Conservation (phyloP, 805 yeast species). For the Debaryomyces tyrocola region DNA sequence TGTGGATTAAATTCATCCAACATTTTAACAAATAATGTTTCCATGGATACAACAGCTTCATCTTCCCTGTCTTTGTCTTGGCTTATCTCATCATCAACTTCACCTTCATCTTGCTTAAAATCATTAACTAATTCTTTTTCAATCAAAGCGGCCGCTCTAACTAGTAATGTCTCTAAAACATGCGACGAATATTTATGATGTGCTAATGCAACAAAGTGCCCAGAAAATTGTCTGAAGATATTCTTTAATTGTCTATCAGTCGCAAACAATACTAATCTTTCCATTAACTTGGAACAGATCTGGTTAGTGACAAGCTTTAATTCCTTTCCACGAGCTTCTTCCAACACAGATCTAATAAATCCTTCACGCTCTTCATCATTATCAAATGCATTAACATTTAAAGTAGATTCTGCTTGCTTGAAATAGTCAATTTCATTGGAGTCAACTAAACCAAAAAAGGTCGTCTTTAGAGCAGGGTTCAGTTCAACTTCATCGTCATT, state of each 20-base stretch:
- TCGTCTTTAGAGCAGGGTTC: slow-evolving; percentile 10
- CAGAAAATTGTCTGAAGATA: slow-evolving; percentile 65
- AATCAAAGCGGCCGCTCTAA: slow-evolving; percentile 68
- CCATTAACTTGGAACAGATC: slow-evolving; percentile 90
- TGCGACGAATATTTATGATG: slow-evolving; percentile 93
- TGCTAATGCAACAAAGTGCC: slow-evolving; percentile 74
- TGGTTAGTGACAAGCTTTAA: slow-evolving; percentile 90
- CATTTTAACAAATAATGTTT: slow-evolving; percentile 62
- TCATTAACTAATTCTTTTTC: slow-evolving; percentile 65
- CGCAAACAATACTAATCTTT: slow-evolving; percentile 73
- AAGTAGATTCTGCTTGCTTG: slow-evolving; percentile 85
- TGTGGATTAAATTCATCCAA: slow-evolving; percentile 65
- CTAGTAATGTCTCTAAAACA: slow-evolving; percentile 82
- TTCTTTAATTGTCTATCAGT: slow-evolving; percentile 63
- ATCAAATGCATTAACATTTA: slow-evolving; percentile 78
- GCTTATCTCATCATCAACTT: slow-evolving; percentile 27
- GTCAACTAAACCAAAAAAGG: slow-evolving; percentile 84
- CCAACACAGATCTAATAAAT: slow-evolving; percentile 75
- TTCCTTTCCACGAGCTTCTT: slow-evolving; percentile 87
- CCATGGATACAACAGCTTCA: slow-evolving; percentile 54
- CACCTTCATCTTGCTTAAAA: slow-evolving; percentile 37
- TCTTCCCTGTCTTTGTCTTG: slow-evolving; percentile 24
- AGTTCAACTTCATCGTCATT: slow-evolving; percentile 7
- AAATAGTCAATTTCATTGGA: slow-evolving; percentile 85
- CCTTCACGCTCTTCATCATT: slow-evolving; percentile 68